Base-by-base conservation (phyloP, 345 rosid genomes). In the Dipteronia dyeriana region DNA sequence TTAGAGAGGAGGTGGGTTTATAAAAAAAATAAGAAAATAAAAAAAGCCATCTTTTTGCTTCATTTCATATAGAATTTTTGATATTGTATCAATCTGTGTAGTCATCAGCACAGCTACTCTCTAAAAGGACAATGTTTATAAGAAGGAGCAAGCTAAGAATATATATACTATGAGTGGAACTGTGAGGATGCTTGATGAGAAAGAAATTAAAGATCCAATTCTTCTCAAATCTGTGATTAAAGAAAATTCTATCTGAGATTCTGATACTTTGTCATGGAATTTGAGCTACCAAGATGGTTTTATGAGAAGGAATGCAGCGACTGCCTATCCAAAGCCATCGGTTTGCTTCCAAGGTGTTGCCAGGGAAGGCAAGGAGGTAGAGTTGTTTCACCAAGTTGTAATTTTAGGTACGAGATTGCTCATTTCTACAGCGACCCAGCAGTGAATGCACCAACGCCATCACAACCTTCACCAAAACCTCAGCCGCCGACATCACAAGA, bases 1-100 rank as follows among this genome's bases (percentile, higher is more conserved):
- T 20, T 80, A 64, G 4, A 9, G 71, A 68, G 84, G 82, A 71
- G 82, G 83, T 59, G 88, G 65, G 78, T 79, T 25, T 57, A 73
- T 14, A 17, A 74, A 63, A 83, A 68, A 26, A 26, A 73, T 14
- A 17, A 74, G 59, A 83, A 68, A 26, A 26, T 26, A 26, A 17
- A 74, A 63, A 83, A 68, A 71, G 9, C 82, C 78, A 76, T 68
- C 74, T 49, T 60, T 78, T 61, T 72, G 78, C 34, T 74, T 54
- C 64, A 73, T 79, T 77, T 79, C 79, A 38, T 26, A n/a, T 13
- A 64, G 76, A 79, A 53, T 68, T 80, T 75, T 73, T 31, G 75
- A 64, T 91, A 87, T 86, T 75, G 11, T 80, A 59, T 68, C 67
- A 41, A 13, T 62, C 14, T 6, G 6, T 34, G 38, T 41, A 29